These are phyloP conservation scores for Rosa rugosa DNA, from an alignment of 306 rosid genomes.

Conservation along the genomic window DNA sequence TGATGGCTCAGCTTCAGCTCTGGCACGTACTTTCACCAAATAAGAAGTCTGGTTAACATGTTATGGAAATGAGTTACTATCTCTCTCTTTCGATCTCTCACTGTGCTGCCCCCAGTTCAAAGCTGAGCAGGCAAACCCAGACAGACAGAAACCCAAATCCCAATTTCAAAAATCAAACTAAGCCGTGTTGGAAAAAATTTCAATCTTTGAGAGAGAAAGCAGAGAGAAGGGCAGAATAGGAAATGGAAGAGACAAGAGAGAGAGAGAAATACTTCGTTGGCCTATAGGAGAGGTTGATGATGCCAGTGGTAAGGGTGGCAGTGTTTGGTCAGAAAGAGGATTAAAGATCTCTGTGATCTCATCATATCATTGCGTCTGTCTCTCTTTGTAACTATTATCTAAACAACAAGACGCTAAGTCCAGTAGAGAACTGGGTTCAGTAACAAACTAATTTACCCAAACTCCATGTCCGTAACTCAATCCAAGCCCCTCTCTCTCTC, in stretches of 20 bases:
- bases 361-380: slow-evolving; percentile 50
- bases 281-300: slow-evolving; percentile 45
- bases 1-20: neutral
- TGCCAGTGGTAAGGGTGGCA: slow-evolving; percentile 51
- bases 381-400: slow-evolving; percentile 25
- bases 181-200: neutral
- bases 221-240: neutral
- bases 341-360: slow-evolving; percentile 54
- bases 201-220: neutral
- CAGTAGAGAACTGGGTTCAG: neutral
- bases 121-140: slow-evolving; percentile 30
- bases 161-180: slow-evolving; percentile 18
- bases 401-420: neutral
- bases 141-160: slow-evolving; percentile 15
- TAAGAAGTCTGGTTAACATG: neutral
- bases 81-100: slow-evolving; percentile 6
- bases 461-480: neutral
- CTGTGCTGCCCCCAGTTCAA: slow-evolving; percentile 31
- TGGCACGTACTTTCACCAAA: slow-evolving; percentile 4
- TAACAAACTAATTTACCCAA: neutral
- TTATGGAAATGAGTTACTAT: neutral
- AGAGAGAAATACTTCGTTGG: slow-evolving; percentile 35
- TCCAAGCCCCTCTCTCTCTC: neutral
- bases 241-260: neutral
- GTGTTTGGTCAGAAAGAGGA: slow-evolving; percentile 66